Conservation (phyloP, 768 basidiomycete species). For the Lentinus tigrinus region DNA sequence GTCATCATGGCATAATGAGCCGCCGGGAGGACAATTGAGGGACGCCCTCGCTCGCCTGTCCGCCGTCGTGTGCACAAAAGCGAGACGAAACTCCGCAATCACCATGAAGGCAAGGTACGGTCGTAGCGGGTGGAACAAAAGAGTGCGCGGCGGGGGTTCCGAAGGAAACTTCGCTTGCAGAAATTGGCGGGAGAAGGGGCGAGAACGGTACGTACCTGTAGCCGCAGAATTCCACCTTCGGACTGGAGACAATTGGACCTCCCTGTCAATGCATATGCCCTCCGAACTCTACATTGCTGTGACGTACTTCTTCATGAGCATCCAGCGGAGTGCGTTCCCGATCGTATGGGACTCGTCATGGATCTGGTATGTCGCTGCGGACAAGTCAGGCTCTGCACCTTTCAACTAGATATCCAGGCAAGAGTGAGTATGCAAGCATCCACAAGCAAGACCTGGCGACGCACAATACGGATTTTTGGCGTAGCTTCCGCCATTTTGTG, state of each 20-base stretch:
- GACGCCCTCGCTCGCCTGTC: background rate
- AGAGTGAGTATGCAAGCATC: background rate
- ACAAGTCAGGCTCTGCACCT: slow-evolving; percentile 77
- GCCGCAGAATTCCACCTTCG: slow-evolving; percentile 97
- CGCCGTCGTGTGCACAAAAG: background rate
- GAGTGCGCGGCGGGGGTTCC: background rate
- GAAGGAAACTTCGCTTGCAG: background rate
- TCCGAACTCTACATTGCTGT: background rate
- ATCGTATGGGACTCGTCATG: slow-evolving; percentile 94
- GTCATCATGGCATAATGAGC: background rate
- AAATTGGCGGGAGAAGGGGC: background rate
- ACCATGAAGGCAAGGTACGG: background rate
- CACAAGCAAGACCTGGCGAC: background rate
- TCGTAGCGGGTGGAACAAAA: slow-evolving; percentile 1
- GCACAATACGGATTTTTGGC: slow-evolving; percentile 26
- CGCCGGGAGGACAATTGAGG: background rate
- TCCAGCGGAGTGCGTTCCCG: slow-evolving; percentile 94
- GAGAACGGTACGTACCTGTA: slow-evolving; percentile 65
- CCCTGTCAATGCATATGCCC: slow-evolving; percentile 1
- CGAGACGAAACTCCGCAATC: background rate
- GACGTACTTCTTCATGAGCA: slow-evolving; percentile 97
- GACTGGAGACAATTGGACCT: slow-evolving; percentile 46
- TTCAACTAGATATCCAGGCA: slow-evolving; percentile 64
- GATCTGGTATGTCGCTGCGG: slow-evolving; percentile 89
- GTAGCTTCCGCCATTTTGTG: slow-evolving; percentile 18